Evolutionary conservation across 1,284 basidiomycete species (phyloP), one percentile per base, ranked within the genome.

Genomic region (Sporisorium graminicola): DNA sequence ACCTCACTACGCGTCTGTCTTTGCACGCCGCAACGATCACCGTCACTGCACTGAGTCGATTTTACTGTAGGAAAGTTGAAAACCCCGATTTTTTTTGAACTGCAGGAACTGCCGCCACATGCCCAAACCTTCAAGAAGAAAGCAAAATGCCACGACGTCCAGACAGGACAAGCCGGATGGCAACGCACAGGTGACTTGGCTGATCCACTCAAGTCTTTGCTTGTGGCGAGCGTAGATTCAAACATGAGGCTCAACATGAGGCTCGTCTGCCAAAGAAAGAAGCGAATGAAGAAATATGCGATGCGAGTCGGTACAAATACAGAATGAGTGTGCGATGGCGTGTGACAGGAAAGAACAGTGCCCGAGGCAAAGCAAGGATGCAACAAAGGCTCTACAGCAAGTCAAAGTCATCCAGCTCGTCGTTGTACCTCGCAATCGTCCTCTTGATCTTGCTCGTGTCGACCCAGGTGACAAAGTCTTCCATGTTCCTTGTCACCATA

Each of bases 391-490:
- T 4, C 46, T 54, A 85, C 26, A 85, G 66, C 57, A 85, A 53
- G 46, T 84, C 84, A 49, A 83, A 85, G 65, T 85, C 84, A 65
- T 85, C 84, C 65, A 83, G 60, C 65, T 98, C 94, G 87, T 97
- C 95, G 86, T 98, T 99, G 89, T 99, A 99, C 75, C 89, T 88
- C 91, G 96, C 93, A 85, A 99, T 91, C 0, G 94, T 95, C 72
- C 96, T 90, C 90, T 97, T 98, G 86, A 98, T 90, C 86, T 96
- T 97, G 78, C 93, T 95, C 26, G 94, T 95, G 86, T 99, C 95
- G 18, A 99, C 95, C 97, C 97, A 99, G 22, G 97, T 98, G 52
- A 99, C 94, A 87, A 98, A 99, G 88, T 99, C 97, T 86, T 99
- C 95, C 94, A 97, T 95, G 80, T 95, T 94, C 51, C 85, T 77